These are phyloP conservation scores for Colletotrichum sp. DNA, from an alignment of 2,329 filamentous ascomycete genomes.

Conservation along the genomic window DNA sequence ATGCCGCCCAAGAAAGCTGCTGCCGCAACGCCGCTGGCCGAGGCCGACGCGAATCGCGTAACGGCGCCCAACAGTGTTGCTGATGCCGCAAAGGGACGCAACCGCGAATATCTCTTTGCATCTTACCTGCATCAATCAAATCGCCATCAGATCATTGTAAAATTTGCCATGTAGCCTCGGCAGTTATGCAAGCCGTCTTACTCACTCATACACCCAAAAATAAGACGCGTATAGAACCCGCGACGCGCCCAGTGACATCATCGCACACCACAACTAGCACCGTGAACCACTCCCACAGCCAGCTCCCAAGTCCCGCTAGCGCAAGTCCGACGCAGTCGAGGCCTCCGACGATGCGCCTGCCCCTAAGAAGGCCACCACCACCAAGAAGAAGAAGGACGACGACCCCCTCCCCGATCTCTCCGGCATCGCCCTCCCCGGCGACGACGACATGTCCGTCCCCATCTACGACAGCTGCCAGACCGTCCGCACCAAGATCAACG, in stretches of 20 bases:
- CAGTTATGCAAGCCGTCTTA: background rate
- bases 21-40: background rate
- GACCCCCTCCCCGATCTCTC: constrained; percentile 31
- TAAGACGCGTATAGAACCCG: background rate
- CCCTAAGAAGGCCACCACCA: background rate
- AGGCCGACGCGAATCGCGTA: constrained; percentile 1
- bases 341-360: background rate
- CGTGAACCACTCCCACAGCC: background rate
- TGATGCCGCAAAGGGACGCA: background rate
- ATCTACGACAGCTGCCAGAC: constrained; percentile 65
- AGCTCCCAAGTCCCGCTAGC: constrained; percentile 8
- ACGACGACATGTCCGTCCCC: constrained; percentile 48
- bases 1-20: background rate
- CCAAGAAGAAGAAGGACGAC: background rate
- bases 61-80: background rate
- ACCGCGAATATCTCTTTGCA: background rate
- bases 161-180: background rate
- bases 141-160: background rate
- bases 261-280: background rate
- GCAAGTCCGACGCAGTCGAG: constrained; percentile 14
- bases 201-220: background rate
- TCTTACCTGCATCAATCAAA: background rate
- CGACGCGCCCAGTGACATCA: background rate
- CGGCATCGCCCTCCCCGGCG: constrained; percentile 48
- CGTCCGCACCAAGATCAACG: constrained; percentile 60